These are phyloP conservation scores for Lecanicillium sp. DNA, from an alignment of 2,329 filamentous ascomycete species.

Conservation along the genomic window DNA sequence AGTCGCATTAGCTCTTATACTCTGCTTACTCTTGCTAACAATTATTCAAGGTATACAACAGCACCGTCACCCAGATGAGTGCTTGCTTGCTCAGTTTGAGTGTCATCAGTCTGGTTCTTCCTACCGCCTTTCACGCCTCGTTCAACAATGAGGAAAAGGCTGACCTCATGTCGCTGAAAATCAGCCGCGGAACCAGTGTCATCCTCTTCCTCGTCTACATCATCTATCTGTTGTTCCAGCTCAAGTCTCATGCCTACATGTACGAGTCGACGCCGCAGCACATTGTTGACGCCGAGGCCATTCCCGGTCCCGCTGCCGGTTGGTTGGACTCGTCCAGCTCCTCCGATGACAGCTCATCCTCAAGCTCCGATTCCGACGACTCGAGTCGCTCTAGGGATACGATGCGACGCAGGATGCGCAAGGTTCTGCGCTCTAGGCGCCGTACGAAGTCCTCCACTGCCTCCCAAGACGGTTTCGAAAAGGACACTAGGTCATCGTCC, in stretches of 20 bases:
- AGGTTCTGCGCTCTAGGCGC: slow-evolving; percentile 62
- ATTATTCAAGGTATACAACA: slow-evolving; percentile 69
- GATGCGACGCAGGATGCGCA: slow-evolving; percentile 67
- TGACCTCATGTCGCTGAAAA: slow-evolving; percentile 66
- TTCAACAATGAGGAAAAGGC: slow-evolving; percentile 58
- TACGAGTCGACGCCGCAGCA: slow-evolving; percentile 89
- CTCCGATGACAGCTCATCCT: slow-evolving; percentile 47
- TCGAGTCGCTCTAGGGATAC: slow-evolving; percentile 49
- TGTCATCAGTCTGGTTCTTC: slow-evolving; percentile 80
- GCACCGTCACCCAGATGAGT: slow-evolving; percentile 92
- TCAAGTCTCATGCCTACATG: slow-evolving; percentile 87
- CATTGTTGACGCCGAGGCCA: slow-evolving; percentile 84
- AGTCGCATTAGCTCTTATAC: background rate
- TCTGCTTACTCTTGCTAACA: background rate
- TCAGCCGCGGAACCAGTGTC: slow-evolving; percentile 84
- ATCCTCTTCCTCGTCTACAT: slow-evolving; percentile 74
- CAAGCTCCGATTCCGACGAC: slow-evolving; percentile 62
- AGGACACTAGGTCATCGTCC: slow-evolving; percentile 31
- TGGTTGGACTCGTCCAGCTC: slow-evolving; percentile 68
- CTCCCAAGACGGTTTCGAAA: slow-evolving; percentile 50
- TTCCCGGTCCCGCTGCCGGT: slow-evolving; percentile 74
- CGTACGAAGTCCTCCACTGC: slow-evolving; percentile 71
- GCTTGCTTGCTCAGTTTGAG: slow-evolving; percentile 85
- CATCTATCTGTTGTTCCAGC: slow-evolving; percentile 80
- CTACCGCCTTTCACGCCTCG: slow-evolving; percentile 87